Conservation (phyloP, 2,329 filamentous ascomycete genomes). For the Phialemonium atrogriseum region DNA sequence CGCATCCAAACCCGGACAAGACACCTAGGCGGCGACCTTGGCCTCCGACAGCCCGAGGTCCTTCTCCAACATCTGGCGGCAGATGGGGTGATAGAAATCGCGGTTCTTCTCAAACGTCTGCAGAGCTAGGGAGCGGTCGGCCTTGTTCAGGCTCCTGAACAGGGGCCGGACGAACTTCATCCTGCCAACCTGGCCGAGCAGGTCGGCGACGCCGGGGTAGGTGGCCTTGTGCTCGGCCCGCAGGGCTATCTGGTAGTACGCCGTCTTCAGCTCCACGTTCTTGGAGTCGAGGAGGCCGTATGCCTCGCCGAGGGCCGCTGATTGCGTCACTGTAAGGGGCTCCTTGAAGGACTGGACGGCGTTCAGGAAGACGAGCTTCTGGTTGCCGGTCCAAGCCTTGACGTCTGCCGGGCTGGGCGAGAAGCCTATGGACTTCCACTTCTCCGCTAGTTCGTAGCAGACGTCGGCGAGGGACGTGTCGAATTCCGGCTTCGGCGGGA, state of each 20-base stretch:
- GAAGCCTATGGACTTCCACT: slow-evolving; percentile 66
- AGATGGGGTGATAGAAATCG: slow-evolving; percentile 95
- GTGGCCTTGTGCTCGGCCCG: slow-evolving; percentile 61
- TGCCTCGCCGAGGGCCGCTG: slow-evolving; percentile 62
- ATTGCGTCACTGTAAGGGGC: slow-evolving; percentile 55
- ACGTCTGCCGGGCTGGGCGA: slow-evolving; percentile 62
- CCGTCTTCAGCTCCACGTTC: slow-evolving; percentile 78
- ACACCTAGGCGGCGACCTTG: too few species aligned
- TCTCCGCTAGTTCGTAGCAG: slow-evolving; percentile 73
- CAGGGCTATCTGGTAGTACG: slow-evolving; percentile 75
- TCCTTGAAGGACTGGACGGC: slow-evolving; percentile 59
- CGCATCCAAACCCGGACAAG: too few species aligned
- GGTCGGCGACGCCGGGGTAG: slow-evolving; percentile 61
- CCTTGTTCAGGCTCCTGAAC: slow-evolving; percentile 66
- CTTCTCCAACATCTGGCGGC: slow-evolving; percentile 77
- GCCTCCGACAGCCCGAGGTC: slow-evolving; percentile 46
- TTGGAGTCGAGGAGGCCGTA: slow-evolving; percentile 69
- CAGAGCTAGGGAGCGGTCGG: slow-evolving; percentile 66
- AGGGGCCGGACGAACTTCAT: slow-evolving; percentile 97
- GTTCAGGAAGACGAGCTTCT: slow-evolving; percentile 87
- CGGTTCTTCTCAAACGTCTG: slow-evolving; percentile 79
- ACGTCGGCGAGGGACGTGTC: slow-evolving; percentile 80
- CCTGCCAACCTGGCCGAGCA: slow-evolving; percentile 74
- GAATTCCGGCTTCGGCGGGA: slow-evolving; percentile 85
- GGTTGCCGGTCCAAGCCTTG: slow-evolving; percentile 69